Evolutionary conservation across 768 basidiomycete species (phyloP).

Genomic region (Russula dissimulans): DNA sequence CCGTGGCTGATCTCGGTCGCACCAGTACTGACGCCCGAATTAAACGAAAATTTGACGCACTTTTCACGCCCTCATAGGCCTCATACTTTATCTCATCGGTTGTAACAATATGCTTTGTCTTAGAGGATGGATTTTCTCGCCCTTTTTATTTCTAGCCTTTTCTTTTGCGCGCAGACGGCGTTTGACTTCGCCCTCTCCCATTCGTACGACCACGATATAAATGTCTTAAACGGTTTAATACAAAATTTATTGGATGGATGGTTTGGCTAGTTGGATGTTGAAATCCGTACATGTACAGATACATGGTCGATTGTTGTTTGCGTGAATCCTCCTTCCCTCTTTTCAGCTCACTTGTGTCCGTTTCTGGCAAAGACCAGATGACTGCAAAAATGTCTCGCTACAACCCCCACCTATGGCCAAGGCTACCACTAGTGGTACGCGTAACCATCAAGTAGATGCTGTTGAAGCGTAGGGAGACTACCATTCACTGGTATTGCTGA

Average conservation of each 20-base stretch:
- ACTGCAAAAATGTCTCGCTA: conserved; percentile 8
- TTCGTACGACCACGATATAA: background rate
- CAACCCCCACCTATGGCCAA: conserved; percentile 16
- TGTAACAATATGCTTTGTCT: background rate
- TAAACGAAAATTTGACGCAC: background rate
- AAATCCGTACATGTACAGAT: conserved; percentile 59
- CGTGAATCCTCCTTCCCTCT: background rate
- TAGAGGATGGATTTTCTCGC: background rate
- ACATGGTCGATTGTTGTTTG: conserved; percentile 24
- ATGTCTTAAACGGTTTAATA: background rate
- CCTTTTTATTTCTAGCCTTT: background rate
- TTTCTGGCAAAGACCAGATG: background rate
- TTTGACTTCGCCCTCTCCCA: background rate
- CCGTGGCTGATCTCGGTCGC: background rate
- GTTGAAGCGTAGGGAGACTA: conserved; percentile 70
- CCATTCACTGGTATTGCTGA: conserved; percentile 60
- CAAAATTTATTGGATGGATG: conserved; percentile 4
- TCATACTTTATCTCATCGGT: background rate
- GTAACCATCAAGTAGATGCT: conserved; percentile 68
- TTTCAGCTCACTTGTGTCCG: conserved; percentile 9
- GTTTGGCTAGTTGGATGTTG: conserved; percentile 50
- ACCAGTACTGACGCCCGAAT: background rate
- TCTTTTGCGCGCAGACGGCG: background rate
- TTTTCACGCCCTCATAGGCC: background rate
- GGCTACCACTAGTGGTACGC: conserved; percentile 34